Evolutionary conservation across 2,329 filamentous ascomycete genomes (phyloP).

Genomic region (Fusarium circinatum): DNA sequence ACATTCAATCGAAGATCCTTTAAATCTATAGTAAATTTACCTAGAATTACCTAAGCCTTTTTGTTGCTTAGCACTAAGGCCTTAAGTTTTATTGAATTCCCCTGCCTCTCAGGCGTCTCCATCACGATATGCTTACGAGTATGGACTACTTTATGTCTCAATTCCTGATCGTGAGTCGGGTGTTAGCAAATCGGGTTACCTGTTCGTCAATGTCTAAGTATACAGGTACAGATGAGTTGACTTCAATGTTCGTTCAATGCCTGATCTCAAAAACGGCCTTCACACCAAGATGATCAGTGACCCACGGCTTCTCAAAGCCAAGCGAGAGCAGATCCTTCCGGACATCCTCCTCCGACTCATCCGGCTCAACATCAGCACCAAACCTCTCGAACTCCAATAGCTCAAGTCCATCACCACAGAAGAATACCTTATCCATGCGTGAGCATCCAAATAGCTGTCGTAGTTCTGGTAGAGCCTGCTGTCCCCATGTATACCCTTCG

Average conservation of each 20-base stretch:
- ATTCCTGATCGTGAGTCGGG: background rate
- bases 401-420: slow-evolving; percentile 49
- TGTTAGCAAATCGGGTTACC: fast-evolving
- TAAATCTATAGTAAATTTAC: no score
- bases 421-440: slow-evolving; percentile 65
- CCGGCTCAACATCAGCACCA: slow-evolving; percentile 53
- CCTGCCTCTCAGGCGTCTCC: background rate
- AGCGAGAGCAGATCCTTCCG: slow-evolving; percentile 3
- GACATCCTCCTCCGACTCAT: background rate
- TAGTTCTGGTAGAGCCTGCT: slow-evolving; percentile 57
- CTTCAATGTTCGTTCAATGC: background rate
- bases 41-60: no score
- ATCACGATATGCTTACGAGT: background rate
- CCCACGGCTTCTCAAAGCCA: slow-evolving; percentile 14
- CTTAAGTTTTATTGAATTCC: no score
- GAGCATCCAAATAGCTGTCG: slow-evolving; percentile 59
- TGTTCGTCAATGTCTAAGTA: background rate
- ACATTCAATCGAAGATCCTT: no score
- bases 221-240: background rate
- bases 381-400: slow-evolving; percentile 55
- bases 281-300: slow-evolving; percentile 18
- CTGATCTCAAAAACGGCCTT: slow-evolving; percentile 2
- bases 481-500: slow-evolving; percentile 67
- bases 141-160: background rate
- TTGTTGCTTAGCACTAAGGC: no score